Conservation (phyloP, 345 rosid species). For the Tarenaya hassleriana region DNA sequence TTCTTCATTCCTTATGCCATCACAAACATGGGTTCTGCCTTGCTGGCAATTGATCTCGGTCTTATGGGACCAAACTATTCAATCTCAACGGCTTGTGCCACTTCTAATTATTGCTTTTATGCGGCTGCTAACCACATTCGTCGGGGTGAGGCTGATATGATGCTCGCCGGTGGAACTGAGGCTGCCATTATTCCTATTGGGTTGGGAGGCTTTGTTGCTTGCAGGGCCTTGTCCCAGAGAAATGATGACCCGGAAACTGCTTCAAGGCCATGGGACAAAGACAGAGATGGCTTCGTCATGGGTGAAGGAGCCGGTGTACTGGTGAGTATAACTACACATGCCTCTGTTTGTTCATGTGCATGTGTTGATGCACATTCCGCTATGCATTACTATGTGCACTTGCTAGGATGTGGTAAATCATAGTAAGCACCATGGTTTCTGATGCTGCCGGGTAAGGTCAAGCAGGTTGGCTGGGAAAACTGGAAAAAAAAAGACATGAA, state of each 20-base stretch:
- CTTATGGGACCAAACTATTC: conserved; percentile 99
- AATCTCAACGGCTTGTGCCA: conserved; percentile 95
- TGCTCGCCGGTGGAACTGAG: conserved; percentile 99
- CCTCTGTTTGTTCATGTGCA: background rate
- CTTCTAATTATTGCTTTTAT: conserved; percentile 93
- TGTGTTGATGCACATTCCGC: background rate
- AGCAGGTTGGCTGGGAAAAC: background rate
- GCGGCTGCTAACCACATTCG: conserved; percentile 99
- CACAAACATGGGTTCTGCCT: conserved; percentile 95
- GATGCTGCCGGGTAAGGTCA: background rate
- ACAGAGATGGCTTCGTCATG: conserved; percentile 94
- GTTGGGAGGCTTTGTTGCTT: conserved; percentile 95
- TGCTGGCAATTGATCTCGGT: conserved; percentile 89
- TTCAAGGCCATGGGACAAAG: conserved; percentile 98
- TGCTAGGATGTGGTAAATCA: too few species aligned
- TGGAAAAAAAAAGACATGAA: too few species aligned
- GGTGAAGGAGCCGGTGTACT: conserved; percentile 99
- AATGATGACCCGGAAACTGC: conserved; percentile 98
- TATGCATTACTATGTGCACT: too few species aligned
- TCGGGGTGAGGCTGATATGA: conserved; percentile 97
- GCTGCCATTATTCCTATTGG: conserved; percentile 97
- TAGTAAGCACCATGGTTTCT: background rate
- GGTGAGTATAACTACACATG: conserved; percentile 47
- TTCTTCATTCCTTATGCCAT: conserved; percentile 89
- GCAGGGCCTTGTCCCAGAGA: conserved; percentile 95